Percentiles rank a stretch among this genome's conserved stretches.
phyloP scores from a whole-genome alignment of 1,284 basidiomycete genomes.

The Ganoderma meredithae region DNA sequence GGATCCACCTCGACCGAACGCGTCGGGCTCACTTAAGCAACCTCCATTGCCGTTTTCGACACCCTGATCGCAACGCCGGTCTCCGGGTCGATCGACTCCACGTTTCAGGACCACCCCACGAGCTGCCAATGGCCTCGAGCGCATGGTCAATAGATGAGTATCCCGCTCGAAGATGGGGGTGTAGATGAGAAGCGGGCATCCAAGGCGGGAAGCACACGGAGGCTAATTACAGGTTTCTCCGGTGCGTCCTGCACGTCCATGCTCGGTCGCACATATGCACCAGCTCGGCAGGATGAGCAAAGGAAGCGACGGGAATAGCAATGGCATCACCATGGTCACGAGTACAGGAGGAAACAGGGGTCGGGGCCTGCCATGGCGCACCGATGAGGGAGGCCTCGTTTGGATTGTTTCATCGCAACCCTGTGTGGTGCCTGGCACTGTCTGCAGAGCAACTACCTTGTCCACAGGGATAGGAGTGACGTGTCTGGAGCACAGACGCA shows the following conservation, averaged over 20 bases:
- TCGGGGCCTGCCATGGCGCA: neutral
- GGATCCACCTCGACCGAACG: neutral
- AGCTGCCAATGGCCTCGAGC: neutral
- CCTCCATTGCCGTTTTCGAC: neutral
- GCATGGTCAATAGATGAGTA: neutral
- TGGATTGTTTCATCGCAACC: neutral
- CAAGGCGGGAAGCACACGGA: neutral
- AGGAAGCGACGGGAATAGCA: neutral
- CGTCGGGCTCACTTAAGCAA: neutral
- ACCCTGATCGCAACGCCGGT: neutral
- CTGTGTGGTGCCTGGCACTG: neutral
- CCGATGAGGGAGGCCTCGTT: neutral
- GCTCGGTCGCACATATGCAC: neutral
- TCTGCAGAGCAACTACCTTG: neutral
- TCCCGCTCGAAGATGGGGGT: neutral
- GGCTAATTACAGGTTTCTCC: conserved; percentile 7
- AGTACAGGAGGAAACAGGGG: neutral
- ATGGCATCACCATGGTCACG: neutral
- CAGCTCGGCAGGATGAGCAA: neutral
- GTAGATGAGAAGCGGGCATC: neutral
- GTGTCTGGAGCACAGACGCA: neutral
- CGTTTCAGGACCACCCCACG: neutral
- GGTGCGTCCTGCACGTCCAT: neutral
- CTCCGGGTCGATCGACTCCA: neutral
- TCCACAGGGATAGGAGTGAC: neutral